Evolutionary conservation across 2,329 filamentous ascomycete species (phyloP), one percentile per base, ranked within the genome.

Genomic region (Aspergillus tamarii): DNA sequence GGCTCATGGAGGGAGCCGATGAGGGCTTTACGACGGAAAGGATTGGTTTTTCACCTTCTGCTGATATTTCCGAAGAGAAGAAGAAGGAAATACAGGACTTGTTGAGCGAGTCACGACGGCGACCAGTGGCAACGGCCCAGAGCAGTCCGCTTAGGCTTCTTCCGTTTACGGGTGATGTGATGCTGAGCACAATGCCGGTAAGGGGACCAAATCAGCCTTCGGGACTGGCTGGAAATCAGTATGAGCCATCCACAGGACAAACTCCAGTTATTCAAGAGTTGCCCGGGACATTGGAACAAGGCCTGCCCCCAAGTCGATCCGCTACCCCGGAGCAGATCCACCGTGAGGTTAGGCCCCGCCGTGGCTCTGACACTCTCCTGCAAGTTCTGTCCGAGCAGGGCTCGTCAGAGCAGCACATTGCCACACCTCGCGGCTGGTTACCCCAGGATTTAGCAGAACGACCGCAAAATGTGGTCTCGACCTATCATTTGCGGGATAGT

Each of bases 271-370:
- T 39, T 14, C 67, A 67, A 34, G 72, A 74, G 56, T 64, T 74
- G 5, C 71, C 70, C 9, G 65, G 66, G 11, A 73, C 65, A n/a
- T 59, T 74, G 19, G 72, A 73, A 52, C 71, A 74, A 63, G 72
- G 72, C 19, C 64, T 73, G 2, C 71, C 71, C 2, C 60, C 62
- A 43, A 74, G 67, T 50, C 64, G 68, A 53, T 75, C 69, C 19
- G 61, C 57, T n/a, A 74, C 71, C 10, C 72, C 72, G 26, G 70
- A 73, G 19, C 65, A 67, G n/a, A 69, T 72, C 67, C 68, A 65
- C 46, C 54, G 72, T 63, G 58, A 62, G 36, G 11, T 16, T 34
- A 59, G 28, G 11, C 34, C 28, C 21, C 34, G 60, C 21, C 11
- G 12, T 48, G 45, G 11, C 45, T 46, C 43, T 46, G 21, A 19